Percentiles rank a stretch among this genome's conserved stretches.
Conservation (phyloP, 2,329 filamentous ascomycete species). For the Xylariaceae sp. region DNA sequence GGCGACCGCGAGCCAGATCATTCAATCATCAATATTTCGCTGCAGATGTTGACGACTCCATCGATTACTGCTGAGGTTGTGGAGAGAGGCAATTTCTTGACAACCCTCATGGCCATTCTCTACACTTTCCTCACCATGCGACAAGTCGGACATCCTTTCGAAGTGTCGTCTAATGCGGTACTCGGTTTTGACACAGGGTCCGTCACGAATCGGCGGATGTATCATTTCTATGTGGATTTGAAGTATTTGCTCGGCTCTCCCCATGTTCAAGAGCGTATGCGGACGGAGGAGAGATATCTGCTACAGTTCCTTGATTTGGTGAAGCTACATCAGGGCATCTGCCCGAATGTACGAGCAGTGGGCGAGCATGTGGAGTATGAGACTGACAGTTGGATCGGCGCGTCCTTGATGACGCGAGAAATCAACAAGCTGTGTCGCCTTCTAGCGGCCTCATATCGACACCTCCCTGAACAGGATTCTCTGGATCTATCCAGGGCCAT, state of each 20-base stretch:
- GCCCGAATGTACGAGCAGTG: conserved; percentile 84
- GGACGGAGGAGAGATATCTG: conserved; percentile 79
- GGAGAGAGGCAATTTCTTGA: conserved; percentile 90
- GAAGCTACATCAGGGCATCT: conserved; percentile 95
- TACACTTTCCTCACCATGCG: conserved; percentile 96
- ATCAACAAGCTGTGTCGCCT: conserved; percentile 89
- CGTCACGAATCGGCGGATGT: conserved; percentile 90
- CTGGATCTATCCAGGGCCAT: conserved; percentile 65
- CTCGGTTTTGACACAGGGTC: conserved; percentile 91
- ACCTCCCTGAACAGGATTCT: conserved; percentile 59
- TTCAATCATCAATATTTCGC: conserved; percentile 94
- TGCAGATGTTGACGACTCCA: conserved; percentile 94
- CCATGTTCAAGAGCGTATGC: conserved; percentile 79
- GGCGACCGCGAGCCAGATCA: conserved; percentile 95
- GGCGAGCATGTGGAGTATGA: conserved; percentile 98
- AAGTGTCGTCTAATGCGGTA: conserved; percentile 79
- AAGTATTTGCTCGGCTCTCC: conserved; percentile 85
- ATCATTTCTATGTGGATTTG: conserved; percentile 94
- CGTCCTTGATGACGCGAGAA: conserved; percentile 87
- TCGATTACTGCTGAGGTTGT: conserved; percentile 96
- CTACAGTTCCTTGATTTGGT: conserved; percentile 93
- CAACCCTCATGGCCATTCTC: conserved; percentile 88
- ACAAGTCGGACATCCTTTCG: conserved; percentile 89
- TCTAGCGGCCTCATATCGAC: conserved; percentile 79
- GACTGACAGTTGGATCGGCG: conserved; percentile 95